Base-by-base conservation (phyloP, 371 early-diverging fungal genomes). In the Dichotomocladium elegans region DNA sequence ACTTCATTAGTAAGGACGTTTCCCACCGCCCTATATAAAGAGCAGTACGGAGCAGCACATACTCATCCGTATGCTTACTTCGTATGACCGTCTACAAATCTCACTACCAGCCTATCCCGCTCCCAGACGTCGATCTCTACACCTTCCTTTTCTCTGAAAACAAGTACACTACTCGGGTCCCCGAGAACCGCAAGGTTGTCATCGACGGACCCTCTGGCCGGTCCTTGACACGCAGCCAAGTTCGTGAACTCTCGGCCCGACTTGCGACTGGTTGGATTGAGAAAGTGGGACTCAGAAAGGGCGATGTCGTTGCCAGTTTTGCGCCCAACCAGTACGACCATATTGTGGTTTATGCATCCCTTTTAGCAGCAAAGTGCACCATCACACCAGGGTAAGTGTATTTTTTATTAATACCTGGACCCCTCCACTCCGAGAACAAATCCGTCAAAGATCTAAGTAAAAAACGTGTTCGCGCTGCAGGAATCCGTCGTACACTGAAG, bases 271-370 rank as follows among this genome's bases (percentile, higher is more conserved):
- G 88, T 4, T 74, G 92, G 66, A 47, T 26, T 8, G 62, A 75
- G 57, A 66, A 81, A 47, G 64, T 83, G 4, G 78, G 78, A 0
- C 71, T 92, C 22, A 71, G 80, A 37, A 72, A 74, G 30, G 85
- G 90, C 28, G 87, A 91, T 55, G 85, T 85, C 0, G 77, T 90
- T 15, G 90, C 84, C 26, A 67, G 89, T 7, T 85, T 84, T 53
- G 71, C 89, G 12, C 88, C 87, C 28, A 93, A 92, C 41, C 72
- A 75, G 45, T 59, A 58, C 30, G 66, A 75, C 46, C 76, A 75
- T 53, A 54, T 55, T 44, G 42, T 75, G 9, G 43, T 76, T 3
- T 70, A 70, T 30, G 60, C 70, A 25, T 76, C 76, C 1, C 33
- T 75, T 22, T 45, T 75, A 5, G 76, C 62, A 14, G 76, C 76